Base-by-base conservation (phyloP, 2,329 filamentous ascomycete species). In the Pseudogymnoascus verrucosus region DNA sequence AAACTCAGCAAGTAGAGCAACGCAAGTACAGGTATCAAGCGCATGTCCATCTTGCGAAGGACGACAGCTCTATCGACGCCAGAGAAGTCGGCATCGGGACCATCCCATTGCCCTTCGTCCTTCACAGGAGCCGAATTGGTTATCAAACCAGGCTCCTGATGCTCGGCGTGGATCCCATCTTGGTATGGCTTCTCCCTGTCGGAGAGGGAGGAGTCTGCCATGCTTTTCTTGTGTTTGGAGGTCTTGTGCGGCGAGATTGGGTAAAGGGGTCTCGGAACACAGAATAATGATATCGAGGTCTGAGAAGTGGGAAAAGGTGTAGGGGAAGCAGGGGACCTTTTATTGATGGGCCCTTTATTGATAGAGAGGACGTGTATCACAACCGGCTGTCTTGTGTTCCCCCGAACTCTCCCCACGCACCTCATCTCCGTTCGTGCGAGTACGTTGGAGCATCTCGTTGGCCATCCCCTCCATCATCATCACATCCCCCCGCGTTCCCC, bases 1-100 rank as follows among this genome's bases (percentile, higher is more conserved):
- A 92, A 93, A 68, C 86, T 89, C 68, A 92, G 85, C 12, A 92
- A 79, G 72, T 93, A 93, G 14, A 89, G 75, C 5, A 83, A 73
- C 83, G 89, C 89, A 6, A 89, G 78, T 19, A 89, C 77, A 2
- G 88, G 88, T 12, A 90, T 80, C 26, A 90, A 79, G 70, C 82
- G 79, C 12, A 79, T 65, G 72, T 90, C 88, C 34, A 90, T 74
- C 74, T 89, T 68, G 11, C 67, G 62, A 16, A 69, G 42, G 8
- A 64, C 31, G 2, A 11, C 31, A 34, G n/a, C 51, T 63, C 39
- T 34, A 61, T 61, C 12, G 34, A 61, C 8, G 11, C 10, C 28
- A 14, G 28, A 21, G 51, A 57, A 57, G 10, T 57, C 51, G 51
- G 51, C 51, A 19, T 57, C 51, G 14, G 7, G n/a, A 8, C 51